Percentiles rank a stretch among this genome's conserved stretches.
phyloP scores from a whole-genome alignment of 2,329 filamentous ascomycete species.

The Chaetomium olivaceum region DNA sequence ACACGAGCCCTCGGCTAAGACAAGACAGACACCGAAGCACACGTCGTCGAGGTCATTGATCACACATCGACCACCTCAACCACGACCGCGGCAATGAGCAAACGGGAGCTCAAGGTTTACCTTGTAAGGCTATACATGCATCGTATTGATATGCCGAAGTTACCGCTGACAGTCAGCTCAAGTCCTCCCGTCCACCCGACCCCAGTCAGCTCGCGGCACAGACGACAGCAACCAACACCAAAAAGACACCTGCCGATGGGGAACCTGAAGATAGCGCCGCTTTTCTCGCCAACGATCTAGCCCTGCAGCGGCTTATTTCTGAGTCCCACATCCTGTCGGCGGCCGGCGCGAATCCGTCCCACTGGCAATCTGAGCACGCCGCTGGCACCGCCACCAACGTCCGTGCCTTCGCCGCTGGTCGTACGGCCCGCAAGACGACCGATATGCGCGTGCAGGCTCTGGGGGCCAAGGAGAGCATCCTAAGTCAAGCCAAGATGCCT shows the following conservation, averaged over 20 bases:
- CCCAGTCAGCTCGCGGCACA: constrained; percentile 26
- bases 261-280: constrained; percentile 60
- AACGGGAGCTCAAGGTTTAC: constrained; percentile 74
- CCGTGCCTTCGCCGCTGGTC: constrained; percentile 56
- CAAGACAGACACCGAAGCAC: constrained; percentile 25
- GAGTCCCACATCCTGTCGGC: constrained; percentile 84
- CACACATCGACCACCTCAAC: constrained; percentile 47
- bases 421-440: constrained; percentile 75
- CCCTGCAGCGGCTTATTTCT: constrained; percentile 82
- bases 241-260: constrained; percentile 35
- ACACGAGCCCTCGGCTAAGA: not conserved
- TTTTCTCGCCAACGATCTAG: constrained; percentile 88
- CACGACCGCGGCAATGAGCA: constrained; percentile 52
- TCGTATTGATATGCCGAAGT: constrained; percentile 15
- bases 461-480: constrained; percentile 73
- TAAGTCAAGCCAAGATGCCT: constrained; percentile 83
- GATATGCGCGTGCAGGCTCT: constrained; percentile 82
- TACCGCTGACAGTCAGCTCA: constrained; percentile 33
- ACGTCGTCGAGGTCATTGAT: constrained; percentile 62
- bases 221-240: constrained; percentile 30
- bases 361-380: constrained; percentile 41
- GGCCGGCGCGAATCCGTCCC: constrained; percentile 51
- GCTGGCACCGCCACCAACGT: constrained; percentile 42
- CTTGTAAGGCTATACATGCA: constrained; percentile 54
- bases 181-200: constrained; percentile 54